Evolutionary conservation across 148 eudicot species (phyloP).

Genomic region (Suaeda aralocaspica): DNA sequence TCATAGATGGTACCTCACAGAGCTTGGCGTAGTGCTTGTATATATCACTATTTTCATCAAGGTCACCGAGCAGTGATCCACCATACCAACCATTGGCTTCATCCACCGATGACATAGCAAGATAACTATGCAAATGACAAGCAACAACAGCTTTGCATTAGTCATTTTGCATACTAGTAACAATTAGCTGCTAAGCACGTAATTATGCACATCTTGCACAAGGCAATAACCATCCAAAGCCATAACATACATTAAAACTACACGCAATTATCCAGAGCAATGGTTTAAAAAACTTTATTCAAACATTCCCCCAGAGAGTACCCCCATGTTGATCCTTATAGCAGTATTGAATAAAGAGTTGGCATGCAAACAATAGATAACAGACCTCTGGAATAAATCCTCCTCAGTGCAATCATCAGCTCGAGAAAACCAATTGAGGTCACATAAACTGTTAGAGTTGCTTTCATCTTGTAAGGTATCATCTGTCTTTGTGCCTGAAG

Average conservation of each 20-base stretch:
- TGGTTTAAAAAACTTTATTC: no score
- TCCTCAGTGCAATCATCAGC: constrained; percentile 48
- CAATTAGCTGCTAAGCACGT: neutral
- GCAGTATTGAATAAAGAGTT: no score
- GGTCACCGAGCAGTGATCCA: constrained; percentile 90
- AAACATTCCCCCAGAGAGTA: no score
- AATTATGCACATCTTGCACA: neutral
- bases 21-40: constrained; percentile 84
- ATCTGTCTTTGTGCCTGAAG: constrained; percentile 35
- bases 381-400: constrained; percentile 65
- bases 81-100: constrained; percentile 93
- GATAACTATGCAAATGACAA: constrained; percentile 47
- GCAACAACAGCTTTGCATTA: neutral
- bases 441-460: constrained; percentile 35
- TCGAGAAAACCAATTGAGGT: constrained; percentile 58
- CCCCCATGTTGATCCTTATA: no score
- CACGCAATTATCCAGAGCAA: no score
- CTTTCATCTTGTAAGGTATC: constrained; percentile 35
- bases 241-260: neutral
- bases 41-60: constrained; percentile 82
- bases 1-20: constrained; percentile 73
- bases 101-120: constrained; percentile 68
- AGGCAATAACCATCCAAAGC: neutral
- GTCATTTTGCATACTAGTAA: neutral
- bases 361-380: constrained; percentile 6